A percentile compares a stretch with the other conserved stretches of the same genome.
These are phyloP conservation scores for Lasiodiplodia hormozganensis DNA, from an alignment of 2,329 filamentous ascomycete species.

Conservation along the genomic window DNA sequence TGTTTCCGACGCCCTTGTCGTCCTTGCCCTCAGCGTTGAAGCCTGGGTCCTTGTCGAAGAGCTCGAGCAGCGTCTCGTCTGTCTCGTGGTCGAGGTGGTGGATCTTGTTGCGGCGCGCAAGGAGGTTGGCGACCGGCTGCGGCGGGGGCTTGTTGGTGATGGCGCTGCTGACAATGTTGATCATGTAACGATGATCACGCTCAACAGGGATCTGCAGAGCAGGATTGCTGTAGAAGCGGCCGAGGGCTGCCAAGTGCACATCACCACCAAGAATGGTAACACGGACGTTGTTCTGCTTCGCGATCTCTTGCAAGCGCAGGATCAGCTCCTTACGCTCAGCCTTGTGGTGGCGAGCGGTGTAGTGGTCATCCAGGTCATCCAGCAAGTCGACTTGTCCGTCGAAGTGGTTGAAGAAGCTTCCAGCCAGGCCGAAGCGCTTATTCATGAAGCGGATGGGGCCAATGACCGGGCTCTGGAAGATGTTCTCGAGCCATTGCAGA, in stretches of 20 bases:
- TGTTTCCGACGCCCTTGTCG: constrained; percentile 50
- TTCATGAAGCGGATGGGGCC: constrained; percentile 89
- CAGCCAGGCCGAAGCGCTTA: constrained; percentile 85
- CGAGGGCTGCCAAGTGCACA: constrained; percentile 68
- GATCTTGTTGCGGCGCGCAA: constrained; percentile 69
- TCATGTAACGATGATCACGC: constrained; percentile 68
- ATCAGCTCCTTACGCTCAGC: constrained; percentile 79
- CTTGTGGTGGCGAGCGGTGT: constrained; percentile 92
- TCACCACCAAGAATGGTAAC: constrained; percentile 70
- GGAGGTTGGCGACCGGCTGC: constrained; percentile 68
- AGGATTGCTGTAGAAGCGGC: constrained; percentile 69
- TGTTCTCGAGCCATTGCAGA: constrained; percentile 95
- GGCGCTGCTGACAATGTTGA: constrained; percentile 68
- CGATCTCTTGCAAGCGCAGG: constrained; percentile 66
- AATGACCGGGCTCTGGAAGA: constrained; percentile 84
- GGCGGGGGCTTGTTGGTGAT: constrained; percentile 74
- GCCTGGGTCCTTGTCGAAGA: constrained; percentile 67
- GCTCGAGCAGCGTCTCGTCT: constrained; percentile 68
- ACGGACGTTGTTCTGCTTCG: constrained; percentile 62
- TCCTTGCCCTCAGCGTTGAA: constrained; percentile 58
- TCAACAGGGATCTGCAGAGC: constrained; percentile 63
- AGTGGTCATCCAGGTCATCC: constrained; percentile 73
- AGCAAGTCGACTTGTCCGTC: constrained; percentile 76
- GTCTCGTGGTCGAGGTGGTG: constrained; percentile 68
- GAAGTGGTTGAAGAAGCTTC: constrained; percentile 89